Evolutionary conservation across 116 monocot genomes (phyloP).

Genomic region (Cymodocea nodosa): DNA sequence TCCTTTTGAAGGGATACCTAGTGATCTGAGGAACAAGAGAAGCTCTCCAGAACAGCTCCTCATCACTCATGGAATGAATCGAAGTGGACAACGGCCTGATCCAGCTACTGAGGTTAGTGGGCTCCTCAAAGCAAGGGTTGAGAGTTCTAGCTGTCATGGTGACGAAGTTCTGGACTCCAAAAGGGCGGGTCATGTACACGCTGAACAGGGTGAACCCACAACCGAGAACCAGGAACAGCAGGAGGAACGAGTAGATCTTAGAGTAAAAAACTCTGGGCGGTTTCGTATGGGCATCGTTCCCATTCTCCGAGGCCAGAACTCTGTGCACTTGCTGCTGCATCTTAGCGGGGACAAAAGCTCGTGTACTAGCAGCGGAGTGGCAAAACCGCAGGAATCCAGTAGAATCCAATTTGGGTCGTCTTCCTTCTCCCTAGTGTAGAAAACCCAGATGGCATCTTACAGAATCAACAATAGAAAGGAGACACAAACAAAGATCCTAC

Average conservation of each 20-base stretch:
- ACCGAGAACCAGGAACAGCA: slow-evolving; percentile 38
- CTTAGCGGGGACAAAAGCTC: too few species aligned
- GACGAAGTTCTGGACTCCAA: slow-evolving; percentile 19
- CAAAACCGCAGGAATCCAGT: too few species aligned
- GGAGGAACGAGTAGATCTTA: slow-evolving; percentile 24
- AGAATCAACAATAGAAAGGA: not conserved
- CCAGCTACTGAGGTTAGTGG: slow-evolving; percentile 29
- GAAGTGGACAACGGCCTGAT: slow-evolving; percentile 24
- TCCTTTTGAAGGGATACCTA: slow-evolving; percentile 57
- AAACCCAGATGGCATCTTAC: not conserved
- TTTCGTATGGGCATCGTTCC: not conserved
- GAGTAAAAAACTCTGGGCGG: slow-evolving; percentile 8
- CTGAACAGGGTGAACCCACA: slow-evolving; percentile 40
- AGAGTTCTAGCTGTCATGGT: slow-evolving; percentile 11
- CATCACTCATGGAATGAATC: slow-evolving; percentile 62
- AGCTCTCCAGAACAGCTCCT: slow-evolving; percentile 81
- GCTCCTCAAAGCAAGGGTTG: slow-evolving; percentile 25
- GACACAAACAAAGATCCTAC: not conserved
- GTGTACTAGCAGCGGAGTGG: too few species aligned
- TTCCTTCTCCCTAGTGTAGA: not conserved
- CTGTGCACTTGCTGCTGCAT: not conserved
- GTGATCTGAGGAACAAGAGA: slow-evolving; percentile 49
- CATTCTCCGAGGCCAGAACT: slow-evolving; percentile 32
- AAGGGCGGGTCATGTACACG: slow-evolving; percentile 45
- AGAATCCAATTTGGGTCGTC: too few species aligned